Base-by-base conservation (phyloP, 495 filamentous ascomycete genomes). In the Penicillium canariense region DNA sequence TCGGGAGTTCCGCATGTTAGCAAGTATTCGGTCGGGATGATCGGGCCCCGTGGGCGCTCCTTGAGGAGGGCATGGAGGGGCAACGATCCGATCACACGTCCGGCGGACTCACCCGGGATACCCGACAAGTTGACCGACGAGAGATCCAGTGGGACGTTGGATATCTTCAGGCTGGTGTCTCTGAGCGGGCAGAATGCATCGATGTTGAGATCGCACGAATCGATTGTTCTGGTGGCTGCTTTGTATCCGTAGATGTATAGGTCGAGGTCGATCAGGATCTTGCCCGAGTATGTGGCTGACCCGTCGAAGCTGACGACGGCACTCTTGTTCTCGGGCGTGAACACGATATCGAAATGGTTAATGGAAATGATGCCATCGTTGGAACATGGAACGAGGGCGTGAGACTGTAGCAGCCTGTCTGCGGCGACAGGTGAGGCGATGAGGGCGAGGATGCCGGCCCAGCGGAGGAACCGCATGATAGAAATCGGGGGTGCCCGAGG, bases 171-270 rank as follows among this genome's bases (percentile, higher is more conserved):
- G 35, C 43, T 31, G 7, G 48, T 56, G 5, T 86, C 77, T 20
- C 76, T 82, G 87, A 92, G 91, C 48, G 89, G 89, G 71, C 90
- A 94, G 55, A 96, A 74, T 50, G 88, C 89, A 31, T 70, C 62
- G 17, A 93, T 64, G 36, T 71, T 61, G 50, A 77, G 67, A 14
- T 76, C 68, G 81, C 91, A 96, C 11, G 90, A 90, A 65, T 95
- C 71, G 54, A 96, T 50, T 2, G 69, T 78, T 52, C 82, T 76
- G 27, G 70, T 67, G 43, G 89, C 66, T 35, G 84, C 78, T 4
- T 71, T 73, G 71, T 85, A 89, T 52, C 90, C 90, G 68, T 96
- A 96, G 22, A 87, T 89, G 30, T 83, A 75, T 48, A 92, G 78
- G 32, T 80, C 67, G 35, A 95, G 61, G 36, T 87, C 81, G 51